Evolutionary conservation across 768 basidiomycete species (phyloP).

Genomic region (Leccinellum luteum): DNA sequence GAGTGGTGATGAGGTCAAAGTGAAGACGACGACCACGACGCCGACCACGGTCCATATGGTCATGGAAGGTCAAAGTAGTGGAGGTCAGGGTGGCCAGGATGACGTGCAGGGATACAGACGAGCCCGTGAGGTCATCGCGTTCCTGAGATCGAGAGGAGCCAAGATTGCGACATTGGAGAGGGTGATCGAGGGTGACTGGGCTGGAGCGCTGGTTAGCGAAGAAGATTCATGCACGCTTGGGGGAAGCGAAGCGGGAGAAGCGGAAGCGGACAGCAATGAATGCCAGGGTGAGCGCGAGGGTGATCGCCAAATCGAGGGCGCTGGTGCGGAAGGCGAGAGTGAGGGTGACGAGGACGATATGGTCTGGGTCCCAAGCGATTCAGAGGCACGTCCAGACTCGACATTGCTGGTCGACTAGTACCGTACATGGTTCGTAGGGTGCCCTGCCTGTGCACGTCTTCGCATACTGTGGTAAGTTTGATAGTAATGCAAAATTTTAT

Average conservation of each 20-base stretch:
- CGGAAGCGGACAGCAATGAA: slow-evolving; percentile 7
- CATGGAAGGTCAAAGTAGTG: background rate
- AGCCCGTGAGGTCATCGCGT: slow-evolving; percentile 70
- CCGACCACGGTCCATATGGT: slow-evolving; percentile 24
- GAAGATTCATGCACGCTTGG: slow-evolving; percentile 25
- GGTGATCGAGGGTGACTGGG: slow-evolving; percentile 67
- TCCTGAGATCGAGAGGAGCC: slow-evolving; percentile 69
- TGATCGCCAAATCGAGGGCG: background rate
- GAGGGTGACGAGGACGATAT: slow-evolving; percentile 31
- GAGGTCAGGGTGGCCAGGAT: slow-evolving; percentile 1
- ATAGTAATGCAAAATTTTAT: background rate
- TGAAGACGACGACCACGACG: slow-evolving; percentile 11
- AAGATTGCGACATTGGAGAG: slow-evolving; percentile 53
- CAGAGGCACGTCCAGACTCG: slow-evolving; percentile 1
- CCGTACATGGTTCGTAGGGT: slow-evolving; percentile 6
- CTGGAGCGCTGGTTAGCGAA: slow-evolving; percentile 57
- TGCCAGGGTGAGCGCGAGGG: background rate
- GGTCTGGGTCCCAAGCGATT: slow-evolving; percentile 30
- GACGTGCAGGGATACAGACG: slow-evolving; percentile 52
- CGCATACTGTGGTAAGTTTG: background rate
- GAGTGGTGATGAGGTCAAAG: slow-evolving; percentile 29
- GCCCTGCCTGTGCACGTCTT: slow-evolving; percentile 13
- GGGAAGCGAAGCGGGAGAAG: slow-evolving; percentile 21
- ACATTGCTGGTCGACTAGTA: background rate
- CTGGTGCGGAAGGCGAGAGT: background rate